Conservation (phyloP, 1,284 basidiomycete genomes). For the Heliocybe sulcata region DNA sequence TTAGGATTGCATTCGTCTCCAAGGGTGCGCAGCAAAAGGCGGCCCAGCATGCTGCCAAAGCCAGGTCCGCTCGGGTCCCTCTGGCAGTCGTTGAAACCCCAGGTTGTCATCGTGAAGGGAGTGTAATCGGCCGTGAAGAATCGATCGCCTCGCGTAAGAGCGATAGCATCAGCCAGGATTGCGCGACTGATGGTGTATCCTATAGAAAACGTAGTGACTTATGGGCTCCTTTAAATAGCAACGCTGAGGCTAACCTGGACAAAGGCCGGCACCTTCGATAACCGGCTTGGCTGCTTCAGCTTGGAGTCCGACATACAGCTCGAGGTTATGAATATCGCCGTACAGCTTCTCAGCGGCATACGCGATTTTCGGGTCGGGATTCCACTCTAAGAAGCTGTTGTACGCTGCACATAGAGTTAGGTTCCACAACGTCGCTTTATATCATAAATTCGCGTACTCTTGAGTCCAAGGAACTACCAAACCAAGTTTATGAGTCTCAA, state of each 20-base stretch:
- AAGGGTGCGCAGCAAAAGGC: constrained; percentile 66
- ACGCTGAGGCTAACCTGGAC: constrained; percentile 53
- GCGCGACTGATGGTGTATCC: constrained; percentile 83
- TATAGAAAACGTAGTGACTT: constrained; percentile 13
- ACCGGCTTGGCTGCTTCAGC: constrained; percentile 69
- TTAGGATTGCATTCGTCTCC: constrained; percentile 64
- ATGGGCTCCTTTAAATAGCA: not conserved
- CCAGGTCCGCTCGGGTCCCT: constrained; percentile 59
- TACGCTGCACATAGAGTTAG: constrained; percentile 36
- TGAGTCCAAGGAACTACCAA: constrained; percentile 71
- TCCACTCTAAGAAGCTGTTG: constrained; percentile 76
- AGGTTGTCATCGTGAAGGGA: constrained; percentile 72
- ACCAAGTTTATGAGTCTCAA: too few species aligned
- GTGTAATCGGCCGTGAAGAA: constrained; percentile 82
- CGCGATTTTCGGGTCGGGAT: constrained; percentile 65
- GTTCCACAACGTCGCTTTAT: not conserved
- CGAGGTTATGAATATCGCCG: constrained; percentile 70
- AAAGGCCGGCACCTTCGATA: constrained; percentile 73
- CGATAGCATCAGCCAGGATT: constrained; percentile 84
- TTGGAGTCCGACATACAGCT: constrained; percentile 72
- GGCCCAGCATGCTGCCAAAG: constrained; percentile 70
- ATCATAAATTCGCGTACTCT: constrained; percentile 16
- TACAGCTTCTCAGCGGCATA: constrained; percentile 72
- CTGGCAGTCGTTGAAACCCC: constrained; percentile 77
- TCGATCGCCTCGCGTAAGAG: constrained; percentile 77